Conservation (phyloP, 192 early-diverging fungal genomes). For the Chytriomyces sp. region DNA sequence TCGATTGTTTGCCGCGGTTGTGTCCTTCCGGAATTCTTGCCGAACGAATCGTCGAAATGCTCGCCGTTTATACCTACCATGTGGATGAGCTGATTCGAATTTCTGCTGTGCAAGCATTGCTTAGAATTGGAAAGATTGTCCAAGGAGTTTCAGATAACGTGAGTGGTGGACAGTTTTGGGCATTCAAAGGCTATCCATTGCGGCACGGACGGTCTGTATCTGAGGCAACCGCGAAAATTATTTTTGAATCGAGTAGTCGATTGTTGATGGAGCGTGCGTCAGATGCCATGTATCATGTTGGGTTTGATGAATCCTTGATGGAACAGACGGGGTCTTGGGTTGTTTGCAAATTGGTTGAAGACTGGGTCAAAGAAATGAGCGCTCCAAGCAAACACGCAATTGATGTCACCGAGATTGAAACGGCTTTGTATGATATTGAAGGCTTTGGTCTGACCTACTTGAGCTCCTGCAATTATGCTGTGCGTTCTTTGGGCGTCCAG, state of each 20-base stretch:
- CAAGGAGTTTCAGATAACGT: constrained; percentile 37
- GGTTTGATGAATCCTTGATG: constrained; percentile 21
- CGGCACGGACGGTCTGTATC: constrained; percentile 24
- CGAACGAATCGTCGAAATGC: constrained; percentile 74
- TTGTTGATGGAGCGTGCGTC: constrained; percentile 20
- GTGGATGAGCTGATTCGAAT: constrained; percentile 81
- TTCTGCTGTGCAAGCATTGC: constrained; percentile 65
- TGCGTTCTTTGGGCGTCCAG: constrained; percentile 67
- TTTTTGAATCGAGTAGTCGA: background rate
- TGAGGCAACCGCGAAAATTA: constrained; percentile 16
- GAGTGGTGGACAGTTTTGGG: constrained; percentile 19
- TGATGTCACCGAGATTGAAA: constrained; percentile 44
- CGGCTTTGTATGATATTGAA: constrained; percentile 73
- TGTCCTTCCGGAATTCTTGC: constrained; percentile 68
- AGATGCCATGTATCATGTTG: constrained; percentile 25
- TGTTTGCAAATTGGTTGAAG: constrained; percentile 34
- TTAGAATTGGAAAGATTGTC: constrained; percentile 65
- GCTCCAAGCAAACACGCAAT: constrained; percentile 6
- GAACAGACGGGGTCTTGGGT: constrained; percentile 22
- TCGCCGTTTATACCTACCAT: constrained; percentile 82
- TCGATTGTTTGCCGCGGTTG: constrained; percentile 75
- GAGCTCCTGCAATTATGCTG: constrained; percentile 57
- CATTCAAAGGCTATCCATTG: constrained; percentile 20
- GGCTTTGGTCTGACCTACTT: constrained; percentile 75
- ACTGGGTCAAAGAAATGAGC: constrained; percentile 45